These are phyloP conservation scores for Ascochyta koolunga DNA, from an alignment of 2,329 filamentous ascomycete species.

Conservation along the genomic window DNA sequence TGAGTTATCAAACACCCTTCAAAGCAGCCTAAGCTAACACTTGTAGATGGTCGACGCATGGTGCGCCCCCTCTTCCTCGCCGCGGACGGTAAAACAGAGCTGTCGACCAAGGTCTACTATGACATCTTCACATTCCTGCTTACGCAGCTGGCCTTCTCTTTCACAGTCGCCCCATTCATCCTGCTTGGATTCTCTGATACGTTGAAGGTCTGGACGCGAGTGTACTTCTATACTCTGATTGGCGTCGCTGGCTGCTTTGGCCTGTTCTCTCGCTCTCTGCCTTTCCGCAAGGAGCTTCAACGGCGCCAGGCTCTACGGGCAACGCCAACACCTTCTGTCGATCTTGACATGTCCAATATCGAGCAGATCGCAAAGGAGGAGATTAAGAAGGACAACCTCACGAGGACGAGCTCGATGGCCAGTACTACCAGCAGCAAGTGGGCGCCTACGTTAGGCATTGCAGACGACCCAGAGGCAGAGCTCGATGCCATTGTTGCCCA, in stretches of 20 bases:
- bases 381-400: conserved; percentile 45
- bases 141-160: conserved; percentile 84
- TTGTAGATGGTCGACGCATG: conserved; percentile 81
- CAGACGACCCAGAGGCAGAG: conserved; percentile 75
- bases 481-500: conserved; percentile 80
- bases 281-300: conserved; percentile 56
- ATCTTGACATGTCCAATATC: conserved; percentile 34
- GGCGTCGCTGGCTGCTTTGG: conserved; percentile 68
- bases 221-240: conserved; percentile 86
- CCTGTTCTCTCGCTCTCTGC: conserved; percentile 82
- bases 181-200: conserved; percentile 75
- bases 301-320: conserved; percentile 37
- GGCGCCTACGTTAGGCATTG: conserved; percentile 76
- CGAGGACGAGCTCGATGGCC: conserved; percentile 63
- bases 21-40: conserved; percentile 4
- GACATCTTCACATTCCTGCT: conserved; percentile 76
- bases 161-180: conserved; percentile 83
- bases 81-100: conserved; percentile 64
- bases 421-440: conserved; percentile 52
- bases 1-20: conserved; percentile 56
- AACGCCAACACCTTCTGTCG: conserved; percentile 22
- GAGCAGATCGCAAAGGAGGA: conserved; percentile 45
- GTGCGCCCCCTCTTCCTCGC: conserved; percentile 92
- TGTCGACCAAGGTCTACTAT: conserved; percentile 80
- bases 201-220: conserved; percentile 77